Base-by-base conservation (phyloP, 208 protist genomes). In the Leishmania mexicana region DNA sequence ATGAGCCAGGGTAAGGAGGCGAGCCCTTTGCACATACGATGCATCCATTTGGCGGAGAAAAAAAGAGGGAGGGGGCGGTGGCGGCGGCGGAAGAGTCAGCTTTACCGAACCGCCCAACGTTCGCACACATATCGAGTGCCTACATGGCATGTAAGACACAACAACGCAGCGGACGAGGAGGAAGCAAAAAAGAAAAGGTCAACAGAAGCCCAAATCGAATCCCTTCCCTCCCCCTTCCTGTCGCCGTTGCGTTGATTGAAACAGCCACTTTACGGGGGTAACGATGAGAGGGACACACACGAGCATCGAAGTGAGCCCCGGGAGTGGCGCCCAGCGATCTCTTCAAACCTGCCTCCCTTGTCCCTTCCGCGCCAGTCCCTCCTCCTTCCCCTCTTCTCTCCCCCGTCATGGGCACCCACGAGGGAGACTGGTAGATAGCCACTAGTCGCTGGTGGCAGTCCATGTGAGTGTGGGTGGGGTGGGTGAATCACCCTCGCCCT, bases 201-300 rank as follows among this genome's bases (percentile, higher is more conserved):
- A 78, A 68, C 51, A 67, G 40, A 78, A 78, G 57, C 75, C 75
- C 75, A 78, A 78, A 78, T 40, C 65, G 75, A 5, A 67, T 78
- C 75, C 35, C 40, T 64, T 78, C 42, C 75, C 19, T 58, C 21
- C 8, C 40, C 21, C 54, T n/a, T 28, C 65, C 28, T 13, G 47
- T 62, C 24, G 21, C 54, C 45, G 42, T 21, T 53, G 45, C 24
- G 8, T n/a, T 74, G 21, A 35, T 1, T 0, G 51, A 53, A 35
- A 10, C 35, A 38, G 38, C 67, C 40, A 54, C 70, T 15, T 47
- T 8, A 8, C 19, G 47, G 5, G 42, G 28, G 24, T 8, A 21
- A 38, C 7, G 70, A 45, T 21, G 45, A 74, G 11, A 42, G 2
- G 31, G 57, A 31, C 40, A 17, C 3, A 47, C 24, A 31, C 70